A percentile compares a stretch with the other conserved stretches of the same genome.
Conservation (phyloP, 495 filamentous ascomycete species). For the Penicillium longicatenatum region DNA sequence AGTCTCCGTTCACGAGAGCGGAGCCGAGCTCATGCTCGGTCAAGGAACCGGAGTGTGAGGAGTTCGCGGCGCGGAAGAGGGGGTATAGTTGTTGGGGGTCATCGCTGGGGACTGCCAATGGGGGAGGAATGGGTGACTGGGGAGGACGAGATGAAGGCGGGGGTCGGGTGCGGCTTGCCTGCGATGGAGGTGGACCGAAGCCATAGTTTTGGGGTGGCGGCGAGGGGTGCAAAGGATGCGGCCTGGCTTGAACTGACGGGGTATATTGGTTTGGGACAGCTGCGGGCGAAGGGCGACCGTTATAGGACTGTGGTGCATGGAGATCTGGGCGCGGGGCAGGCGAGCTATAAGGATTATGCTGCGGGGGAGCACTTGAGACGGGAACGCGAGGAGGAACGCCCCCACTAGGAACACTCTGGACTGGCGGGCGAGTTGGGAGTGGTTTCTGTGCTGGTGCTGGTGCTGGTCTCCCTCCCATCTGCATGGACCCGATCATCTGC, state of each 20-base stretch:
- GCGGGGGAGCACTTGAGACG: conserved; percentile 32
- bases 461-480: conserved; percentile 22
- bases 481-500: conserved; percentile 53
- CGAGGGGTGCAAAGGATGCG: conserved; percentile 49
- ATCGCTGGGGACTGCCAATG: conserved; percentile 64
- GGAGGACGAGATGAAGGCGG: conserved; percentile 62
- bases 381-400: conserved; percentile 34
- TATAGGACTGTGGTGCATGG: conserved; percentile 34
- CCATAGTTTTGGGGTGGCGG: conserved; percentile 63
- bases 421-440: conserved; percentile 31
- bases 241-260: conserved; percentile 34
- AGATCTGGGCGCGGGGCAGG: conserved; percentile 32
- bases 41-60: conserved; percentile 75
- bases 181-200: conserved; percentile 55
- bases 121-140: conserved; percentile 58
- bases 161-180: conserved; percentile 48
- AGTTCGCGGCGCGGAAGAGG: conserved; percentile 90
- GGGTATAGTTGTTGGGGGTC: conserved; percentile 66
- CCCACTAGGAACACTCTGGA: conserved; percentile 24
- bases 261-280: conserved; percentile 15
- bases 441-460: conserved; percentile 20
- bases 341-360: conserved; percentile 27
- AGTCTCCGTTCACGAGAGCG: conserved; percentile 96
- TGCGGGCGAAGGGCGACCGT: conserved; percentile 27
- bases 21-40: conserved; percentile 86